Base-by-base conservation (phyloP, 202 grass and related monocot genomes). In the Setaria italica region DNA sequence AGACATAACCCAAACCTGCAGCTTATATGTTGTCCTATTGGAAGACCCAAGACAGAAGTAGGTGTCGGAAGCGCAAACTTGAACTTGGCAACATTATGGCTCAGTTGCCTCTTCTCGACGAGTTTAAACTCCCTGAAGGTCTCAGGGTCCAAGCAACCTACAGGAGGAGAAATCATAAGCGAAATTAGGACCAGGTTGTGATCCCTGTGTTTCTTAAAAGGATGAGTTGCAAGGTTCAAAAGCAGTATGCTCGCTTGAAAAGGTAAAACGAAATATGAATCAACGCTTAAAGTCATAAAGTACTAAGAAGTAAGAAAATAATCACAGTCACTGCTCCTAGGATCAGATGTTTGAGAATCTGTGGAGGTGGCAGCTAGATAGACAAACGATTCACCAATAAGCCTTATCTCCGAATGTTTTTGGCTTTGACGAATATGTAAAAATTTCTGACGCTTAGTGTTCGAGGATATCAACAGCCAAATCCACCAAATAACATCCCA, bases 11-110 rank as follows among this genome's bases (percentile, higher is more conserved):
- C 21, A 53, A 60, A 97, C 92, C 95, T 97, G 92, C 95, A 97
- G 80, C 92, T 95, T 66, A 95, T 95, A 74, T 95, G 95, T 55
- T 98, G 91, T 45, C 95, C 95, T 70, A 97, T 95, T 57, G 92
- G 92, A 84, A 97, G 92, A 34, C 92, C 92, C 63, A 97, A 43
- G 55, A 81, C 83, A 85, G 92, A 97, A 87, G 95, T 90, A 83
- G 89, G 87, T 20, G 90, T 85, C 25, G 87, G 95, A 35, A 95
- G 92, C 35, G 64, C 80, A 72, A 95, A 97, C 57, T 89, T 90
- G 77, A 95, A 95, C 74, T 87, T 95, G 37, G 91, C 89, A 50
- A 95, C 92, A 42, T 95, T 95, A 77, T 93, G 92, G 63, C 92
- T 95, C 37, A 95, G 62, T 62, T 97, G 95, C 62, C 63, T 84